Evolutionary conservation across 768 basidiomycete species (phyloP).

Genomic region (Hirschioporus abietinus): DNA sequence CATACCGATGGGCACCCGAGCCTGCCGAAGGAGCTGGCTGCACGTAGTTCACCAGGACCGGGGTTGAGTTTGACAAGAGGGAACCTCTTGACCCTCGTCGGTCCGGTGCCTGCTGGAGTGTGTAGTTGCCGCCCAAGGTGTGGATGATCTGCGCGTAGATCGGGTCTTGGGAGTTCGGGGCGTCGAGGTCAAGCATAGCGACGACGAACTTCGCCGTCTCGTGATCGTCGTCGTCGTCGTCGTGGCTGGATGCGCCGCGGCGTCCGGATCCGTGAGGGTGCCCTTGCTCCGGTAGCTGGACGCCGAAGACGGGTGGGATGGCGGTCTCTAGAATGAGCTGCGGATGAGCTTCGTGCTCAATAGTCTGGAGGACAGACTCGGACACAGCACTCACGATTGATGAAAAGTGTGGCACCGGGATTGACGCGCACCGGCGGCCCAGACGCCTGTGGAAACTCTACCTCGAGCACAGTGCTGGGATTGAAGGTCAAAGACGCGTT

Average conservation of each 20-base stretch:
- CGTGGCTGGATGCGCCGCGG: too few relatives aligned
- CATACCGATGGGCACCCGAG: conserved; percentile 29
- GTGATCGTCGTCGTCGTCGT: too few relatives aligned
- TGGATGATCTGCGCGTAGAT: conserved; percentile 24
- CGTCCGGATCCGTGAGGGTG: not conserved
- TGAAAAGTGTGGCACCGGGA: conserved; percentile 30
- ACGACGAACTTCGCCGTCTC: conserved; percentile 21
- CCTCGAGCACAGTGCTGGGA: conserved; percentile 30
- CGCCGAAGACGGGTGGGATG: conserved; percentile 14
- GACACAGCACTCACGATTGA: not conserved
- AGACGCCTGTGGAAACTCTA: conserved; percentile 27
- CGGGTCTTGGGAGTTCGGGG: conserved; percentile 26
- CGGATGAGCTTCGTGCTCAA: too few relatives aligned
- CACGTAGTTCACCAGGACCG: conserved; percentile 25
- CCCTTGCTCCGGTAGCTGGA: conserved; percentile 5
- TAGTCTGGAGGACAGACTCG: too few relatives aligned
- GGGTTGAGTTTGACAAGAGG: conserved; percentile 22
- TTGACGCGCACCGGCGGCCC: conserved; percentile 27
- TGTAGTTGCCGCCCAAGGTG: conserved; percentile 23
- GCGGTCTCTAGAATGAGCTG: conserved; percentile 13
- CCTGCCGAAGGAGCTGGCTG: conserved; percentile 26
- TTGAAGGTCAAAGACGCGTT: conserved; percentile 29
- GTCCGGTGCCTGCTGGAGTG: conserved; percentile 10
- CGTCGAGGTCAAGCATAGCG: conserved; percentile 28
- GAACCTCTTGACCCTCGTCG: conserved; percentile 10